Evolutionary conservation across 305 asterid genomes (phyloP).

Genomic region (Vinca major): DNA sequence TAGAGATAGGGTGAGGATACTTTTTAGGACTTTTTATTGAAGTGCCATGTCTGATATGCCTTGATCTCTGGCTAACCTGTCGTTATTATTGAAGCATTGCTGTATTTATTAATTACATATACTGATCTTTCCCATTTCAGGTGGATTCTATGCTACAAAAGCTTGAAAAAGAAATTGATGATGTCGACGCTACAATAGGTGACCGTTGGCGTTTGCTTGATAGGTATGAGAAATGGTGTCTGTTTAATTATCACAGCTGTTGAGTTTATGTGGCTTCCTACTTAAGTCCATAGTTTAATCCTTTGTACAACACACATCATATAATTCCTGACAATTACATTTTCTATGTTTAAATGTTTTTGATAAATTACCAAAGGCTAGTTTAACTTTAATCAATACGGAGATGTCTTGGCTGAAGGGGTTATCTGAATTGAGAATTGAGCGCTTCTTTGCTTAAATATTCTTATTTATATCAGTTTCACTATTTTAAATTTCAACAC

Average conservation of each 20-base stretch:
- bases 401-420: background rate
- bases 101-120: conserved; percentile 13
- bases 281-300: background rate
- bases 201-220: conserved; percentile 90
- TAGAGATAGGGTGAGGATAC: conserved; percentile 63
- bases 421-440: background rate
- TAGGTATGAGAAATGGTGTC: conserved; percentile 40
- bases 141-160: conserved; percentile 97
- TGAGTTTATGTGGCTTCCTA: background rate
- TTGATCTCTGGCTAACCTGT: conserved; percentile 4
- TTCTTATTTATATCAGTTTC: background rate
- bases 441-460: background rate
- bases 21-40: background rate
- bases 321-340: too few species aligned
- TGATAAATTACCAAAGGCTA: background rate
- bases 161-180: conserved; percentile 96
- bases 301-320: background rate
- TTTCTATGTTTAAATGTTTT: background rate
- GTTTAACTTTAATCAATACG: background rate
- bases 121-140: conserved; percentile 32
- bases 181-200: conserved; percentile 91
- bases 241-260: background rate
- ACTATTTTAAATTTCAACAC: background rate
- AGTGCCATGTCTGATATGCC: conserved; percentile 11
- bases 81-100: conserved; percentile 10